A percentile compares a stretch with the other conserved stretches of the same genome.
Evolutionary conservation across 202 grass and related monocot genomes (phyloP).

Genomic region (Digitaria exilis): DNA sequence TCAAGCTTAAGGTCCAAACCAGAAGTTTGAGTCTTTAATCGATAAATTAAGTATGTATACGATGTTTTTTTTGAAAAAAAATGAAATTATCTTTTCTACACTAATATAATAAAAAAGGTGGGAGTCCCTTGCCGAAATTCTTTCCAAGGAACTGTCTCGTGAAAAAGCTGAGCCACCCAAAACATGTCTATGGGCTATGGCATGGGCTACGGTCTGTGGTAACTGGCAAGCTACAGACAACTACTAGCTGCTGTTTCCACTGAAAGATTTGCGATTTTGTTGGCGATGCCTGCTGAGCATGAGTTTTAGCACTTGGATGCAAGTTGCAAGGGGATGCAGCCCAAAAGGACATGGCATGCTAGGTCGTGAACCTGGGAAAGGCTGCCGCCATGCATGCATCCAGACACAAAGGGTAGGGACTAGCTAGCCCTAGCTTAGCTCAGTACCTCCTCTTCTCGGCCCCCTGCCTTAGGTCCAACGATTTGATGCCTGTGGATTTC

Average conservation of each 20-base stretch:
- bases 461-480: conserved; percentile 43
- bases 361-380: conserved; percentile 53
- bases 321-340: conserved; percentile 36
- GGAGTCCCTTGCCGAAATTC: neutral
- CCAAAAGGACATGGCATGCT: conserved; percentile 47
- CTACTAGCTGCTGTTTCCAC: conserved; percentile 32
- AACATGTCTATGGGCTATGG: conserved; percentile 31
- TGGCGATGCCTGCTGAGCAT: conserved; percentile 23
- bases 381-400: conserved; percentile 50
- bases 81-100: neutral
- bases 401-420: conserved; percentile 41
- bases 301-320: conserved; percentile 45
- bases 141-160: conserved; percentile 8
- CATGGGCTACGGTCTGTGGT: conserved; percentile 17
- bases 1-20: neutral
- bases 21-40: neutral
- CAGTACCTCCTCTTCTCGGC: conserved; percentile 27
- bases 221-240: conserved; percentile 32
- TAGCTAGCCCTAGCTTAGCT: conserved; percentile 48
- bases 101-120: neutral
- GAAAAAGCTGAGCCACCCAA: neutral
- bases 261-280: conserved; percentile 54
- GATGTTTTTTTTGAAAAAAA: neutral
- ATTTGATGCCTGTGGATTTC: conserved; percentile 55
- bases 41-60: neutral